Evolutionary conservation across 495 filamentous ascomycete genomes (phyloP).

Genomic region (Hypoxylon trugodes): DNA sequence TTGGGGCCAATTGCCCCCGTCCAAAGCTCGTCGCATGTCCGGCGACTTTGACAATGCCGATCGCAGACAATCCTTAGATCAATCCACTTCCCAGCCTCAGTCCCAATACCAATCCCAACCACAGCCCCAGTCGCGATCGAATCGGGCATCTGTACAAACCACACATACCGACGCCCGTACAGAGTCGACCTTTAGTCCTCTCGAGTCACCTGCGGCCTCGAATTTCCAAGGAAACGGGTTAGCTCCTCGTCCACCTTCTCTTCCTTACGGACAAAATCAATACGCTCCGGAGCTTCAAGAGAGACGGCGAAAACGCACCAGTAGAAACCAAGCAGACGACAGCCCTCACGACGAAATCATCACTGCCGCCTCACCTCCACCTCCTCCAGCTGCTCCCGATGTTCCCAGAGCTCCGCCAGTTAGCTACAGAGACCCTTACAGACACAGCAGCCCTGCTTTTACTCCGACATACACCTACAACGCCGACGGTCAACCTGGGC

Average conservation of each 20-base stretch:
- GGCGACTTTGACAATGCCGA: constrained; percentile 50
- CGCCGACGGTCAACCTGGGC: constrained; percentile 37
- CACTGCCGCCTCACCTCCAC: constrained; percentile 47
- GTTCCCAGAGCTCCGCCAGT: constrained; percentile 65
- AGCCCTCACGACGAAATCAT: constrained; percentile 49
- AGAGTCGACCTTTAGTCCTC: constrained; percentile 60
- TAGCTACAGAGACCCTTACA: constrained; percentile 64
- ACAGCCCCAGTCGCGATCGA: constrained; percentile 45
- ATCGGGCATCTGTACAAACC: constrained; percentile 54
- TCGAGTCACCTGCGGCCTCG: constrained; percentile 58
- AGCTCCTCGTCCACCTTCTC: constrained; percentile 59
- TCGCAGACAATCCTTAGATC: constrained; percentile 54
- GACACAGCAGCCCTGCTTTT: constrained; percentile 46
- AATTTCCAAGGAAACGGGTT: constrained; percentile 56
- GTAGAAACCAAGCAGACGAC: constrained; percentile 42
- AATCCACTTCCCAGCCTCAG: constrained; percentile 38
- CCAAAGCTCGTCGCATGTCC: constrained; percentile 54
- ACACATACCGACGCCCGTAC: constrained; percentile 57
- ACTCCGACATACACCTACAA: constrained; percentile 44
- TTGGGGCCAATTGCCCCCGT: constrained; percentile 52
- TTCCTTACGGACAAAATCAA: constrained; percentile 55
- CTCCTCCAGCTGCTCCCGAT: constrained; percentile 66
- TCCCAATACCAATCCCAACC: constrained; percentile 29
- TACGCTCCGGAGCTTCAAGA: constrained; percentile 54
- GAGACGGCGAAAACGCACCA: constrained; percentile 47